Base-by-base conservation (phyloP, 2,329 filamentous ascomycete species). In the Trichocomaceae sp. region DNA sequence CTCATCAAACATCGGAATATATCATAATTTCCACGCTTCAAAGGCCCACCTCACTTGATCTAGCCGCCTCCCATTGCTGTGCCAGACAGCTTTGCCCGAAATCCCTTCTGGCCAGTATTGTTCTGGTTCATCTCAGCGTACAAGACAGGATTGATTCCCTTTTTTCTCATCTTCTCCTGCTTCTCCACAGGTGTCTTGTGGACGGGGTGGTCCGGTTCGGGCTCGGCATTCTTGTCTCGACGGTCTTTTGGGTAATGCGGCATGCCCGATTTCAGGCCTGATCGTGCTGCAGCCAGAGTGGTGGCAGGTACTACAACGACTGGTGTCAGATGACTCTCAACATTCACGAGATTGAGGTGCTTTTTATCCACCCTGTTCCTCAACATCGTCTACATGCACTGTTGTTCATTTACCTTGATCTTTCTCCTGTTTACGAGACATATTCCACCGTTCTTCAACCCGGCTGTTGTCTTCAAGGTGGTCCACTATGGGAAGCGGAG, bases 41-140 rank as follows among this genome's bases (percentile, higher is more conserved):
- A 35, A 5, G 15, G 5, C 26, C 8, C 13, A 35, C 12, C 10
- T 54, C 26, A 57, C 57, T 52, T 60, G 17, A 59, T 59, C 49
- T 41, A 56, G 1, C 59, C 54, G 2, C 56, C 53, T 15, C 60
- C 60, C 55, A 58, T 47, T n/a, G 59, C 54, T 23, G 54, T 56
- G 33, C 57, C 53, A 10, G 47, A 56, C 7, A 61, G n/a, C 44
- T 58, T 63, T 6, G 45, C 12, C 61, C 58, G 61, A 20, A 62
- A 60, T 3, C 49, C 62, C 37, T 55, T 67, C 62, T 66, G 64
- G 1, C 72, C 71, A 51, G 67, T 66, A 20, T 70, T 72, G 15
- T 29, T 23, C 23, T 73, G 71, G 58, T 74, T 72, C 74, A 77
- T 77, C 62, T 78, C 75, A 13, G 72, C 69, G 57, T 72, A 77